Percentiles rank a stretch among this genome's conserved stretches.
Evolutionary conservation across 2,329 filamentous ascomycete genomes (phyloP).

Genomic region (Xylaria sp.): DNA sequence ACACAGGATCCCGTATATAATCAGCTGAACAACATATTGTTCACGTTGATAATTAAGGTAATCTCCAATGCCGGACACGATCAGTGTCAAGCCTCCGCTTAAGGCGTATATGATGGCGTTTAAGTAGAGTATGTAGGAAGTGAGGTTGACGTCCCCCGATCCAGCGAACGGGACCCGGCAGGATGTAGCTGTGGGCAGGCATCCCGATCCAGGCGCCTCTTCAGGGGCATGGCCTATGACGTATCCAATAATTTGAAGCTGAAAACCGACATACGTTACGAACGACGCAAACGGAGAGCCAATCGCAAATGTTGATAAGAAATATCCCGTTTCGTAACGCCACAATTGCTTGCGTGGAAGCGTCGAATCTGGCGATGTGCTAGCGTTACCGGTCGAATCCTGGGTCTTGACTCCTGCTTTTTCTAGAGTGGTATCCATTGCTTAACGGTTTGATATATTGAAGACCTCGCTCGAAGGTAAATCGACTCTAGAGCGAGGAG

Average conservation of each 20-base stretch:
- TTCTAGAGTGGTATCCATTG: neutral
- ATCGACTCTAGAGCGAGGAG: neutral
- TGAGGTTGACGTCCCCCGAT: constrained; percentile 16
- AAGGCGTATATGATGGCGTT: constrained; percentile 16
- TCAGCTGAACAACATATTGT: constrained; percentile 8
- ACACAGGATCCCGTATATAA: constrained; percentile 12
- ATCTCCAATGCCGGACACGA: constrained; percentile 14
- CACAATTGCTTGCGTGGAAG: neutral
- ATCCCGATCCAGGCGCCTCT: constrained; percentile 2
- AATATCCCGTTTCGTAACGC: constrained; percentile 14
- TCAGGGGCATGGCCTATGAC: constrained; percentile 1
- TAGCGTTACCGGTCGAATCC: neutral
- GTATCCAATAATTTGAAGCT: constrained; percentile 13
- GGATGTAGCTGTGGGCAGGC: constrained; percentile 2
- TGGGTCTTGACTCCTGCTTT: neutral
- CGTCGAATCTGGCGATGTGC: neutral
- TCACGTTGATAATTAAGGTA: constrained; percentile 6
- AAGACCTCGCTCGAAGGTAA: neutral
- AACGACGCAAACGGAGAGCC: constrained; percentile 12
- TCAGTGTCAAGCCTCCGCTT: constrained; percentile 6
- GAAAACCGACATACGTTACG: constrained; percentile 9
- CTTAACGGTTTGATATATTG: neutral
- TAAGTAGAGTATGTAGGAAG: constrained; percentile 14
- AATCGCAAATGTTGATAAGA: constrained; percentile 11
- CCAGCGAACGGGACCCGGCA: constrained; percentile 20